Evolutionary conservation across 2,329 filamentous ascomycete species (phyloP).

Genomic region (Botrytis hyacinthi): DNA sequence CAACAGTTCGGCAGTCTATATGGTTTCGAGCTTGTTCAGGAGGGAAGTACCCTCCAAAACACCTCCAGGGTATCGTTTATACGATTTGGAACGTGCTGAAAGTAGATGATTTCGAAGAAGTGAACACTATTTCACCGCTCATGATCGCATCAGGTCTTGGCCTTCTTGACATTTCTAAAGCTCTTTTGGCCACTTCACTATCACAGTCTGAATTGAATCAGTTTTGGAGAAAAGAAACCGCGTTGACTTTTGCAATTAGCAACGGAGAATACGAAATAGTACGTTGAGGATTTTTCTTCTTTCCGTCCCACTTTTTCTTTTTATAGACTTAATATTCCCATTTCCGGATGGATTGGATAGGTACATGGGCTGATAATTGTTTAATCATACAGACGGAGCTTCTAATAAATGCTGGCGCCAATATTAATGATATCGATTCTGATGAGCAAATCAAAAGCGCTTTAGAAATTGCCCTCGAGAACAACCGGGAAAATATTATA

Average conservation of each 20-base stretch:
- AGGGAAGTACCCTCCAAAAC: not conserved
- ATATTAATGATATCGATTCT: no score
- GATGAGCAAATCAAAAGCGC: no score
- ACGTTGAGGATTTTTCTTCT: no score
- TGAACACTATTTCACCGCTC: not conserved
- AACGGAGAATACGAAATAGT: not conserved
- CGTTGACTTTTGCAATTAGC: not conserved
- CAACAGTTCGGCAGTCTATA: not conserved
- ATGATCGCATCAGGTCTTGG: not conserved
- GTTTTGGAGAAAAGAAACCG: not conserved
- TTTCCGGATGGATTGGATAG: no score
- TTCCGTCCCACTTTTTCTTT: no score
- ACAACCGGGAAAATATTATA: no score
- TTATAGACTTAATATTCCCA: no score
- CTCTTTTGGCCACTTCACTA: not conserved
- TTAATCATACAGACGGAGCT: no score
- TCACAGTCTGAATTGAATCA: not conserved
- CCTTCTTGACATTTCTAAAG: not conserved
- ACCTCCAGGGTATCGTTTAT: not conserved
- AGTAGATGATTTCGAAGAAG: not conserved
- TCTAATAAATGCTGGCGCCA: no score
- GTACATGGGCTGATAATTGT: no score
- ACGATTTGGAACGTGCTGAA: rapidly evolving
- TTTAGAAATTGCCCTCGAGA: no score
- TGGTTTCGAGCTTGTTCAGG: not conserved